phyloP scores from a whole-genome alignment of 257 asterid genomes.

The Thymus quinquecostatus region DNA sequence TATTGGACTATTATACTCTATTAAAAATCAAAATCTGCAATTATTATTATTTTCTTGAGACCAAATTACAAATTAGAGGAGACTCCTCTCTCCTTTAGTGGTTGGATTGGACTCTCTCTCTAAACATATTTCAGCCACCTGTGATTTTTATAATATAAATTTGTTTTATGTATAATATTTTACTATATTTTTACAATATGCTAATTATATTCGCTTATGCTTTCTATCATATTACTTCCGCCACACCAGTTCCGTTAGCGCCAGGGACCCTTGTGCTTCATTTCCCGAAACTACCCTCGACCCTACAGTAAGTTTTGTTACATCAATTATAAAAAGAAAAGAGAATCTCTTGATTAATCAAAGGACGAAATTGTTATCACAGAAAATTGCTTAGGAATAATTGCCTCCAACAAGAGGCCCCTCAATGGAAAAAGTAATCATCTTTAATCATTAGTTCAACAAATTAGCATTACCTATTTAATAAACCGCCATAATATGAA shows the following conservation, averaged over 20 bases:
- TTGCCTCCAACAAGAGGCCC: not conserved
- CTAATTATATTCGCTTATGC: conserved; percentile 15
- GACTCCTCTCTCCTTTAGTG: not conserved
- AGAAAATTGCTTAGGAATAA: not conserved
- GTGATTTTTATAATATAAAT: not conserved
- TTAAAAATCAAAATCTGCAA: too few relatives aligned
- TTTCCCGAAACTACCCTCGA: conserved; percentile 12
- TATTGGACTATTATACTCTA: conserved; percentile 9
- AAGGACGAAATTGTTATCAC: not conserved
- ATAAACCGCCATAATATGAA: not conserved
- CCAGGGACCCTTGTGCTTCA: not conserved
- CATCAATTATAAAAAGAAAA: too few relatives aligned
- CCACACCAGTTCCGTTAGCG: not conserved
- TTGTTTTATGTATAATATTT: not conserved
- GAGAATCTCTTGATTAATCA: not conserved
- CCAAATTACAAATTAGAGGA: conserved; percentile 20
- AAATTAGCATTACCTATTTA: conserved; percentile 18
- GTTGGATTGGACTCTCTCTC: not conserved
- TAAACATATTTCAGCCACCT: not conserved
- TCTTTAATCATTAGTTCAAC: conserved; percentile 22
- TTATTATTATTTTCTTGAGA: not conserved
- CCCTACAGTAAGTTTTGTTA: too few relatives aligned
- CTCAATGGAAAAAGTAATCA: conserved; percentile 21
- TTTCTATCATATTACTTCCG: not conserved
- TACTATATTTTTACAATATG: not conserved